Conservation (phyloP, 768 basidiomycete species). For the Leccinum longicurvipes region DNA sequence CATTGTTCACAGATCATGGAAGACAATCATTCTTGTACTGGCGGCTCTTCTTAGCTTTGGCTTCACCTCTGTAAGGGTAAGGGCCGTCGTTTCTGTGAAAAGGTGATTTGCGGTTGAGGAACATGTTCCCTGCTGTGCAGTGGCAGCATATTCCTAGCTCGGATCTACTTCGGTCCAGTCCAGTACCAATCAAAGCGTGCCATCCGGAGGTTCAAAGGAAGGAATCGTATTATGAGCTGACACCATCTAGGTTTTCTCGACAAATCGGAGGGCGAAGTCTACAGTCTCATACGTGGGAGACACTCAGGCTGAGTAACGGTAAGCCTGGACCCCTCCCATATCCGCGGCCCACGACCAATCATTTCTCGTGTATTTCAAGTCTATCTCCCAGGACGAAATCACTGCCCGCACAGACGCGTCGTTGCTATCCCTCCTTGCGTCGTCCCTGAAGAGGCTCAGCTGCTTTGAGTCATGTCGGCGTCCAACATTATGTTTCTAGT, state of each 20-base stretch:
- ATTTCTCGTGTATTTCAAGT: not conserved
- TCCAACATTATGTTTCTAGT: constrained; percentile 57
- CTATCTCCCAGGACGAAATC: not conserved
- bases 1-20: too few species aligned
- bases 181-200: not conserved
- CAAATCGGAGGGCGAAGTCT: not conserved
- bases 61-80: too few species aligned
- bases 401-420: constrained; percentile 43
- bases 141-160: not conserved
- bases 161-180: not conserved
- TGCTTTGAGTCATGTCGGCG: constrained; percentile 69
- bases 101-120: not conserved
- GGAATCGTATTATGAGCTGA: not conserved
- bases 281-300: not conserved
- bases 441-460: constrained; percentile 37
- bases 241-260: not conserved
- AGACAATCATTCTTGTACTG: too few species aligned
- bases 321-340: not conserved
- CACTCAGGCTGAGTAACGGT: not conserved
- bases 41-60: not conserved
- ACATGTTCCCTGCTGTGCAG: not conserved
- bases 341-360: not conserved
- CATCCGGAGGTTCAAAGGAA: not conserved
- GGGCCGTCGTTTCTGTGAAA: too few species aligned
- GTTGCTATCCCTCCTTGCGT: constrained; percentile 23